Evolutionary conservation across 1,284 basidiomycete species (phyloP).

Genomic region (Boletus semigastroideus): DNA sequence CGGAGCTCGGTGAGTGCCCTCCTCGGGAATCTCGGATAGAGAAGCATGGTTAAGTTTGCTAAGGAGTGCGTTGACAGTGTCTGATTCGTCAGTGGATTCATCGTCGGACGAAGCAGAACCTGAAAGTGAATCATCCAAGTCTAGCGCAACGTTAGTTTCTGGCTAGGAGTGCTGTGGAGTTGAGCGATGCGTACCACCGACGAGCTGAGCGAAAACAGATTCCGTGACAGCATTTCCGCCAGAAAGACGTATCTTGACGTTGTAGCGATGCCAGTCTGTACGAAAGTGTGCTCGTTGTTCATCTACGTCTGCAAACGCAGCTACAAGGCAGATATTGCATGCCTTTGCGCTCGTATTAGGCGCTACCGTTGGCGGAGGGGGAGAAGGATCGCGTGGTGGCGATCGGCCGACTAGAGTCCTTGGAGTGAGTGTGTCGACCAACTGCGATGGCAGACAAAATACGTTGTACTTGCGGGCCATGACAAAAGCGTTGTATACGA

Average conservation of each 20-base stretch:
- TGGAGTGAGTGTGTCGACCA: constrained; percentile 66
- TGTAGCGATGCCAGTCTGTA: constrained; percentile 98
- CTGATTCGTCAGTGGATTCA: constrained; percentile 54
- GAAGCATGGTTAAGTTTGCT: constrained; percentile 54
- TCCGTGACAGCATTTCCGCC: constrained; percentile 66
- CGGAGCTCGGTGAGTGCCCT: constrained; percentile 43
- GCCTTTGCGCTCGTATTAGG: constrained; percentile 42
- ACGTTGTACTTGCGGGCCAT: constrained; percentile 43
- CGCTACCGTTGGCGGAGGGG: constrained; percentile 27
- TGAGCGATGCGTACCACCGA: constrained; percentile 61
- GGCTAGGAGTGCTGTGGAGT: background rate
- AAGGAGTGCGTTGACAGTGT: constrained; percentile 68
- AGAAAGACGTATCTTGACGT: constrained; percentile 79
- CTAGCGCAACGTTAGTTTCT: constrained; percentile 39
- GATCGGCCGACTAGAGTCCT: constrained; percentile 53
- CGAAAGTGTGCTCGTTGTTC: constrained; percentile 88
- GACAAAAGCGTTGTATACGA: background rate
- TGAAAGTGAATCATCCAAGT: constrained; percentile 84
- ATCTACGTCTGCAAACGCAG: constrained; percentile 71
- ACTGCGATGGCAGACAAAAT: constrained; percentile 65
- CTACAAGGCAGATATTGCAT: constrained; percentile 79
- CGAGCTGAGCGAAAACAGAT: constrained; percentile 68
- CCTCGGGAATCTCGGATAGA: constrained; percentile 49
- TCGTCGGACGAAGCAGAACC: constrained; percentile 76
- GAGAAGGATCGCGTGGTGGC: constrained; percentile 32